Percentiles rank a stretch among this genome's conserved stretches.
These are phyloP conservation scores for Bisporella sp. DNA, from an alignment of 2,329 filamentous ascomycete genomes.

Conservation along the genomic window DNA sequence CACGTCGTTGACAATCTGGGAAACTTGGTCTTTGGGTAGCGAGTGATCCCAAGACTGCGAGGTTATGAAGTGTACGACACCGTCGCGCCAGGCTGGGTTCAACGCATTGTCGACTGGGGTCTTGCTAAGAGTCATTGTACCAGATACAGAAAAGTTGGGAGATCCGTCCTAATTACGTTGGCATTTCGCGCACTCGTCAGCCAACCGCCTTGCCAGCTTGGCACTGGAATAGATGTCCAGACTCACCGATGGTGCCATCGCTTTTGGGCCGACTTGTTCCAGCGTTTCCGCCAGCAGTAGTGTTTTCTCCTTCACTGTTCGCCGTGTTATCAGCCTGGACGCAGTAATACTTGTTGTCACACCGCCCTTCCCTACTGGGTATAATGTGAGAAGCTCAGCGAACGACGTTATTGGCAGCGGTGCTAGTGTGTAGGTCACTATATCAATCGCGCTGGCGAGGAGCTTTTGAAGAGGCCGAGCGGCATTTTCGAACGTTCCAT, in stretches of 20 bases:
- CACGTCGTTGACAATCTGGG: neutral
- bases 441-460: neutral
- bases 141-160: neutral
- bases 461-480: neutral
- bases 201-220: too few species aligned
- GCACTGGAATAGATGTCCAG: too few species aligned
- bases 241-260: neutral
- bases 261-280: neutral
- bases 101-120: neutral
- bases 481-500: neutral
- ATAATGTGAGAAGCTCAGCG: neutral
- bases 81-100: neutral
- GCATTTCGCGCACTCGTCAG: too few species aligned
- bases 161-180: neutral
- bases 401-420: neutral
- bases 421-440: neutral
- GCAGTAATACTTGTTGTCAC: neutral
- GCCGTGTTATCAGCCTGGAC: neutral
- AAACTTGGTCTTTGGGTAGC: neutral
- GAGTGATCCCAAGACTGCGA: neutral
- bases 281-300: neutral
- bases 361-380: neutral
- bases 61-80: neutral
- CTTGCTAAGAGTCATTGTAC: neutral
- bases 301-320: neutral